Conservation (phyloP, 495 filamentous ascomycete species). For the Penicillium bialowiezense region DNA sequence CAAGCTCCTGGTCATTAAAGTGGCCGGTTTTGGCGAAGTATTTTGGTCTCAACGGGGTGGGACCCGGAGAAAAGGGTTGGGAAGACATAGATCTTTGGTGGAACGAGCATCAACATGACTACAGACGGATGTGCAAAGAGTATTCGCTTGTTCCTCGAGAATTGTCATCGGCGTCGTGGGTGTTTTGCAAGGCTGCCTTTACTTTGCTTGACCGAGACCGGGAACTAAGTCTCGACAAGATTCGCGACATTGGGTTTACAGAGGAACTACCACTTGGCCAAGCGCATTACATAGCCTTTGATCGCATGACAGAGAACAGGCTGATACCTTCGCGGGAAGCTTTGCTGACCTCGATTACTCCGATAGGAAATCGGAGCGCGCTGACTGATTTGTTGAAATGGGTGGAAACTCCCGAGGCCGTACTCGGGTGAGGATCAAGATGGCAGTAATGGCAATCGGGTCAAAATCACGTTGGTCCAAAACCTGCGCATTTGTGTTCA, state of each 20-base stretch:
- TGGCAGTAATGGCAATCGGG: too few relatives aligned
- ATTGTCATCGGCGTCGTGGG: constrained; percentile 12
- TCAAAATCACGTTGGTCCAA: too few relatives aligned
- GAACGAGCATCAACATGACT: constrained; percentile 14
- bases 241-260: constrained; percentile 8
- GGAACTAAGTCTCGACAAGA: constrained; percentile 16
- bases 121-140: constrained; percentile 9
- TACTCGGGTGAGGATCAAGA: too few relatives aligned
- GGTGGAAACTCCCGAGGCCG: neutral
- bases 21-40: constrained; percentile 20
- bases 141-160: constrained; percentile 10
- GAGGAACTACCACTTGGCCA: constrained; percentile 13
- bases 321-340: neutral
- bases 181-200: constrained; percentile 7
- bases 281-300: neutral
- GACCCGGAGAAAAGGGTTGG: neutral
- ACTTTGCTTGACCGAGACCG: constrained; percentile 12
- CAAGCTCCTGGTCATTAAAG: constrained; percentile 9
- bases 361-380: neutral
- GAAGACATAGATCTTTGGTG: constrained; percentile 8
- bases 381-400: neutral
- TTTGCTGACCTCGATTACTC: neutral
- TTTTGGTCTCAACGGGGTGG: constrained; percentile 36
- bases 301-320: neutral
- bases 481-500: too few relatives aligned